Conservation (phyloP, 1,284 basidiomycete species). For the Xerocomus amazonicus region DNA sequence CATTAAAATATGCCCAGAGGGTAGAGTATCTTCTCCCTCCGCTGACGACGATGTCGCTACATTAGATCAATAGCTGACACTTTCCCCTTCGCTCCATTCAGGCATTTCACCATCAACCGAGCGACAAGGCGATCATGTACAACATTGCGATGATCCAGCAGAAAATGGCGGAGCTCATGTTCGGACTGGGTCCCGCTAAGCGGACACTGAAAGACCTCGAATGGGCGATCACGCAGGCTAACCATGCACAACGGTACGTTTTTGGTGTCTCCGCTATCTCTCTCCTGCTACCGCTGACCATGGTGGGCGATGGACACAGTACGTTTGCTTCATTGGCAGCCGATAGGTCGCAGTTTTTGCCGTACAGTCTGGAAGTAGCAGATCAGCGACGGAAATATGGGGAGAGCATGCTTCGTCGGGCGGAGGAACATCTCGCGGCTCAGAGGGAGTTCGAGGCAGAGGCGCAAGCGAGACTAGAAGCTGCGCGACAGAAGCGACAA, state of each 20-base stretch:
- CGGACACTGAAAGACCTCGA: slow-evolving; percentile 79
- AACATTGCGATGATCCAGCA: slow-evolving; percentile 97
- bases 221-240: slow-evolving; percentile 69
- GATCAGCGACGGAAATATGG: too few relatives aligned
- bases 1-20: slow-evolving; percentile 75
- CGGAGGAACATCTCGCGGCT: too few relatives aligned
- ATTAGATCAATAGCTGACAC: neutral
- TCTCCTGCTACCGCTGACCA: neutral
- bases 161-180: slow-evolving; percentile 86
- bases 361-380: slow-evolving; percentile 83
- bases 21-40: too few relatives aligned
- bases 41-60: too few relatives aligned
- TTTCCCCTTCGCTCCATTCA: slow-evolving; percentile 35
- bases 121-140: slow-evolving; percentile 87
- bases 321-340: slow-evolving; percentile 79
- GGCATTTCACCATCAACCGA: slow-evolving; percentile 79
- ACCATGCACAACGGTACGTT: too few relatives aligned
- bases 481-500: slow-evolving; percentile 64
- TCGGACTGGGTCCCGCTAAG: slow-evolving; percentile 68
- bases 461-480: too few relatives aligned
- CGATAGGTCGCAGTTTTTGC: slow-evolving; percentile 67
- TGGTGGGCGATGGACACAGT: slow-evolving; percentile 43
- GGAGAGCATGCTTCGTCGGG: too few relatives aligned
- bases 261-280: slow-evolving; percentile 26
- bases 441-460: too few relatives aligned